These are phyloP conservation scores for Salix suchowensis DNA, from an alignment of 345 rosid species.

Conservation along the genomic window DNA sequence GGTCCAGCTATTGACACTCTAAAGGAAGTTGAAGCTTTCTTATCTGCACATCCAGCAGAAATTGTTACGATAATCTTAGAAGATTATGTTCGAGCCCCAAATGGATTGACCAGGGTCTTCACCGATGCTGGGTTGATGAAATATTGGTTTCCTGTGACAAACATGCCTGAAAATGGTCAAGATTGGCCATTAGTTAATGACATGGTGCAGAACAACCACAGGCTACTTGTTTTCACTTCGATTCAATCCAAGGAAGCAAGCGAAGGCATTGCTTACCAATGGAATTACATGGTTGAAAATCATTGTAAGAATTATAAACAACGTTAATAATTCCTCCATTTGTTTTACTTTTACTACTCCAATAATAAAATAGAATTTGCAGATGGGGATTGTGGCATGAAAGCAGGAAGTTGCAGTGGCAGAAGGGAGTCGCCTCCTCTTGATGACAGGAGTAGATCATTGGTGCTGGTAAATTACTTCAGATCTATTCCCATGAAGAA, in stretches of 20 bases:
- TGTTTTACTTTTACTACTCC: background rate
- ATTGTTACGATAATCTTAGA: conserved; percentile 60
- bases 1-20: conserved; percentile 55
- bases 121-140: conserved; percentile 58
- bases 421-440: conserved; percentile 47
- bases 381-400: conserved; percentile 63
- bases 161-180: conserved; percentile 55
- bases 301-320: conserved; percentile 39
- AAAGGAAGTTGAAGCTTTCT: conserved; percentile 57
- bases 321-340: background rate
- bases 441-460: conserved; percentile 45
- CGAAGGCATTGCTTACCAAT: conserved; percentile 71
- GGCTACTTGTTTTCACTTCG: conserved; percentile 60
- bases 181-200: conserved; percentile 69
- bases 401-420: conserved; percentile 50
- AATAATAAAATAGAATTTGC: background rate
- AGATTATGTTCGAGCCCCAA: conserved; percentile 53
- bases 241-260: conserved; percentile 42
- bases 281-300: conserved; percentile 80
- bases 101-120: conserved; percentile 55
- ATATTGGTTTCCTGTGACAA: conserved; percentile 52
- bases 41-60: conserved; percentile 50
- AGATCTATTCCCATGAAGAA: conserved; percentile 25
- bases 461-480: conserved; percentile 36
- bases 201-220: conserved; percentile 55